A percentile compares a stretch with the other conserved stretches of the same genome.
These are phyloP conservation scores for Amauroascus verrucosus DNA, from an alignment of 2,329 filamentous ascomycete genomes.

Conservation along the genomic window DNA sequence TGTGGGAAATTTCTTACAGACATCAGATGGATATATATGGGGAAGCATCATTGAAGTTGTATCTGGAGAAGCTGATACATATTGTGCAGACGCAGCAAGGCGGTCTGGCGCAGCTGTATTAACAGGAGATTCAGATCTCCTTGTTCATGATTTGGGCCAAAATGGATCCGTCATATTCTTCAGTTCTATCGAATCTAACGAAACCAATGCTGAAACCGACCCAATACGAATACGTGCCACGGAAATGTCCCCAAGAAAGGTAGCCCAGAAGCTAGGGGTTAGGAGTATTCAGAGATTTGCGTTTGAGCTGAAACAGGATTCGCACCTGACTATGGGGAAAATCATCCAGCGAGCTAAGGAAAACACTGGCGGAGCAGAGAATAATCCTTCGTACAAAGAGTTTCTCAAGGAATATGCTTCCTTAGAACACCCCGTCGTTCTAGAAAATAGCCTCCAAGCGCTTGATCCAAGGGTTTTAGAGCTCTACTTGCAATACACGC, in stretches of 20 bases:
- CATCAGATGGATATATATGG: conserved; percentile 23
- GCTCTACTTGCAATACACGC: conserved; percentile 37
- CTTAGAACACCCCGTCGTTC: conserved; percentile 11
- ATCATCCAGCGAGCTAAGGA: conserved; percentile 27
- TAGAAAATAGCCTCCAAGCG: not conserved
- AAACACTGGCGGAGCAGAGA: conserved; percentile 14
- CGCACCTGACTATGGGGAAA: conserved; percentile 23
- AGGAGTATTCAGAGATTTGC: conserved; percentile 29
- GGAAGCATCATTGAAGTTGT: conserved; percentile 47
- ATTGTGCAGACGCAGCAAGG: conserved; percentile 59
- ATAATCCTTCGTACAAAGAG: conserved; percentile 20
- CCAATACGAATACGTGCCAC: conserved; percentile 23
- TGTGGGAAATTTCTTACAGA: conserved; percentile 25
- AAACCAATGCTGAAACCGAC: not conserved
- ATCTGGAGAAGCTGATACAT: conserved; percentile 74
- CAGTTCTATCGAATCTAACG: conserved; percentile 42
- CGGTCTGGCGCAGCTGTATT: conserved; percentile 50
- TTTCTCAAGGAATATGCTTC: conserved; percentile 32
- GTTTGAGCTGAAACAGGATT: conserved; percentile 31
- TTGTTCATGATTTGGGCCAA: conserved; percentile 59
- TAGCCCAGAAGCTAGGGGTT: conserved; percentile 29
- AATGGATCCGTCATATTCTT: conserved; percentile 58
- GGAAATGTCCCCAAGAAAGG: conserved; percentile 30
- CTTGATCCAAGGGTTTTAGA: conserved; percentile 45
- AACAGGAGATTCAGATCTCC: conserved; percentile 78